Evolutionary conservation across 805 yeast genomes (phyloP).

Genomic region (Wickerhamiella galacta): DNA sequence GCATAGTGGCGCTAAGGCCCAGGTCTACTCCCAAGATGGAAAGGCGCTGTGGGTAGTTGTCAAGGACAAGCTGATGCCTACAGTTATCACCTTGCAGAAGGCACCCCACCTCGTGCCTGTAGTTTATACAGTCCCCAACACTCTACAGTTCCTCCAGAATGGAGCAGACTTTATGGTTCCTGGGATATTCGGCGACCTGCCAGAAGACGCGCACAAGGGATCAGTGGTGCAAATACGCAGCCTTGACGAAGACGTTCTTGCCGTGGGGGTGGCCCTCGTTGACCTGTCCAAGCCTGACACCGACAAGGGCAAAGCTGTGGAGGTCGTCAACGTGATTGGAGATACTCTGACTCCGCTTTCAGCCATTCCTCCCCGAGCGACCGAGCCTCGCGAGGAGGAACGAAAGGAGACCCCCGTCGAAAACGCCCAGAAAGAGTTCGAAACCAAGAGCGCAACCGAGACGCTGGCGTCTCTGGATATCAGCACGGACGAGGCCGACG

Average conservation of each 20-base stretch:
- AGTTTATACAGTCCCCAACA: slow-evolving; percentile 56
- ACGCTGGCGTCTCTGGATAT: slow-evolving; percentile 5
- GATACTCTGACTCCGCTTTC: slow-evolving; percentile 34
- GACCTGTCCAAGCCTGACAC: slow-evolving; percentile 30
- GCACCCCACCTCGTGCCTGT: slow-evolving; percentile 49
- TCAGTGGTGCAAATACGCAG: slow-evolving; percentile 57
- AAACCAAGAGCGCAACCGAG: slow-evolving; percentile 6
- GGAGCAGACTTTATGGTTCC: slow-evolving; percentile 50
- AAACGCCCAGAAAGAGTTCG: slow-evolving; percentile 2
- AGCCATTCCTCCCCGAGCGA: not conserved
- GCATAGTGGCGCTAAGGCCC: slow-evolving; percentile 37
- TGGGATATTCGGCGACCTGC: slow-evolving; percentile 39
- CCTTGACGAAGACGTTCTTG: slow-evolving; percentile 22
- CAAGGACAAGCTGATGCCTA: slow-evolving; percentile 34
- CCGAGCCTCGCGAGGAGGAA: not conserved
- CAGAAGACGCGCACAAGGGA: slow-evolving; percentile 31
- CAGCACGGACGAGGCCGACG: slow-evolving; percentile 23
- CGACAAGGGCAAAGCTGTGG: slow-evolving; percentile 66
- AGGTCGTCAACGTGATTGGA: slow-evolving; percentile 44
- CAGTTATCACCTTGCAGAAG: slow-evolving; percentile 53
- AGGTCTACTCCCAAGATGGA: slow-evolving; percentile 43
- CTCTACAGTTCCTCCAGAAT: slow-evolving; percentile 46
- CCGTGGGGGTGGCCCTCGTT: slow-evolving; percentile 17
- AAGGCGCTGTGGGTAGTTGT: slow-evolving; percentile 60
- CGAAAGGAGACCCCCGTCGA: not conserved